Percentiles rank a stretch among this genome's conserved stretches.
These are phyloP conservation scores for Edaphochlamys debaryana DNA, from an alignment of 139 green algal species.

Conservation along the genomic window DNA sequence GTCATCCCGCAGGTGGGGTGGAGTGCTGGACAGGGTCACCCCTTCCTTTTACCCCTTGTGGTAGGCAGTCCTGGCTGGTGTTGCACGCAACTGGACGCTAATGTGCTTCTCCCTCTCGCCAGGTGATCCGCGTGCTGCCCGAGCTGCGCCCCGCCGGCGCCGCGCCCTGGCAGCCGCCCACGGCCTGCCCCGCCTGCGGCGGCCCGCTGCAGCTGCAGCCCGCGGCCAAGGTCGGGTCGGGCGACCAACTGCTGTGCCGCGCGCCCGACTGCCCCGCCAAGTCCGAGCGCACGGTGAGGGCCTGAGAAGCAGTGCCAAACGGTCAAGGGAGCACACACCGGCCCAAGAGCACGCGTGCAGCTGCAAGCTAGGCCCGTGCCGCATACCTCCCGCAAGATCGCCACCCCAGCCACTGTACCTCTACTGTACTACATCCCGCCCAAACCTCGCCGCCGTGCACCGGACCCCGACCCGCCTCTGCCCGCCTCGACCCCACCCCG, in stretches of 20 bases:
- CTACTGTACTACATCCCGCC: not conserved
- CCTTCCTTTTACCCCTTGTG: not conserved
- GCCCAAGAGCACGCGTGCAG: not conserved
- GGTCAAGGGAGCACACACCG: not conserved
- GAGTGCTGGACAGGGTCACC: not conserved
- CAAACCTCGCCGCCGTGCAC: not conserved
- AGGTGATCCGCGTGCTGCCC: constrained; percentile 35
- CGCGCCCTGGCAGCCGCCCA: constrained; percentile 32
- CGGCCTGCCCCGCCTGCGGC: constrained; percentile 47
- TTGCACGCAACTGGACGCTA: too few species aligned
- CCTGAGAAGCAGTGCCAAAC: too few species aligned
- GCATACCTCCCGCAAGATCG: too few species aligned
- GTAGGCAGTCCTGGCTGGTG: not conserved
- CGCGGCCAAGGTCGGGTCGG: not conserved
- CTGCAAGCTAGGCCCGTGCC: not conserved
- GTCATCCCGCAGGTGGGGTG: constrained; percentile 66
- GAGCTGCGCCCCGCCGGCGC: constrained; percentile 25
- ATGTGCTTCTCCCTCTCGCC: not conserved
- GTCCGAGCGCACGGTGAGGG: not conserved
- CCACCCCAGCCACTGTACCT: too few species aligned
- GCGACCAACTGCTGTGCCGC: constrained; percentile 44
- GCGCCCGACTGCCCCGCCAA: constrained; percentile 43
- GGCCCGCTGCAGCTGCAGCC: constrained; percentile 27
- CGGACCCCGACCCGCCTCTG: too few species aligned
- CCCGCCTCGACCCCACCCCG: too few species aligned